Evolutionary conservation across 352 stramenopile genomes (phyloP).

Genomic region (Globisporangium polare): DNA sequence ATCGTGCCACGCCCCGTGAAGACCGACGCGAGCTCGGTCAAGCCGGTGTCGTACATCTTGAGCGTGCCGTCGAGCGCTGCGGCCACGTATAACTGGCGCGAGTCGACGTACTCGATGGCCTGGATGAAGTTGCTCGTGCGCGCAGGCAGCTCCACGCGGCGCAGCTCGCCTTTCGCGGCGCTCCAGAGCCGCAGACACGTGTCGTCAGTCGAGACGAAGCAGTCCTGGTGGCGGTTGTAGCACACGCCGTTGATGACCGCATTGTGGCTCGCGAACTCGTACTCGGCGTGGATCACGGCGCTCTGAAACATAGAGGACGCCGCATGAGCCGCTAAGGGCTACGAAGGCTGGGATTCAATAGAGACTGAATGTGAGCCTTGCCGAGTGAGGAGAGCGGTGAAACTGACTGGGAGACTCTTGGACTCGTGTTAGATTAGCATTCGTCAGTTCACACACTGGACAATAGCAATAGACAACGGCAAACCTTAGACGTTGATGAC

Average conservation of each 20-base stretch:
- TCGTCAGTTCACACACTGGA: neutral
- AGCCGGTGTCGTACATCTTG: slow-evolving; percentile 48
- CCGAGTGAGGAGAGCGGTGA: no score
- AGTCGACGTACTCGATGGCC: slow-evolving; percentile 51
- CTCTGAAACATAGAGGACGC: slow-evolving; percentile 50
- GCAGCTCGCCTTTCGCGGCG: slow-evolving; percentile 25
- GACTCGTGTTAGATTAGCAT: neutral
- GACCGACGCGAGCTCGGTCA: slow-evolving; percentile 58
- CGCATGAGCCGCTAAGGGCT: neutral
- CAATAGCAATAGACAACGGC: neutral
- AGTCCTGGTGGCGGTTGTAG: slow-evolving; percentile 66
- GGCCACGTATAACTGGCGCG: slow-evolving; percentile 59
- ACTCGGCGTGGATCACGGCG: slow-evolving; percentile 65
- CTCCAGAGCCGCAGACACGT: slow-evolving; percentile 46
- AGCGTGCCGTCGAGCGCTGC: slow-evolving; percentile 60
- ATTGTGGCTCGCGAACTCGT: slow-evolving; percentile 53
- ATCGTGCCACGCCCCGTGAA: slow-evolving; percentile 47
- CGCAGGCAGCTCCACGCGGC: slow-evolving; percentile 45
- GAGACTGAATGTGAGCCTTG: neutral
- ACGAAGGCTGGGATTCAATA: neutral
- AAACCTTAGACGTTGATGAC: slow-evolving; percentile 4
- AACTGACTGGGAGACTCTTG: neutral
- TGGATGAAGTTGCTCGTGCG: slow-evolving; percentile 60
- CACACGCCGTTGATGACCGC: slow-evolving; percentile 52
- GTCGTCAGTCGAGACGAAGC: slow-evolving; percentile 60